Percentiles rank a stretch among this genome's conserved stretches.
These are phyloP conservation scores for Actinomortierella wolfii DNA, from an alignment of 371 early-diverging fungal species.

Conservation along the genomic window DNA sequence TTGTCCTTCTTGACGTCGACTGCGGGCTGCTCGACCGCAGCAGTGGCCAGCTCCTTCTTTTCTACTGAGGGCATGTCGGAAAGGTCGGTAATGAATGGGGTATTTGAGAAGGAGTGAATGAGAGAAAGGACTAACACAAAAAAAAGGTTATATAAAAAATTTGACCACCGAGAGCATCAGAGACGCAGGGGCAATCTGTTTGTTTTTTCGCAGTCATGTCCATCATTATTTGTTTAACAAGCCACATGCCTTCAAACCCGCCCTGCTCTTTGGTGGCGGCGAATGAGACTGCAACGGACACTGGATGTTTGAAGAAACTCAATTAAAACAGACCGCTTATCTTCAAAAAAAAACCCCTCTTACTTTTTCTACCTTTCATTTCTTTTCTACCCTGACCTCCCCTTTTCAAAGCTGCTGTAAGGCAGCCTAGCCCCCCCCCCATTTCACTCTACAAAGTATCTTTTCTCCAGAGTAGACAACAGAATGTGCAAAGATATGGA, in stretches of 20 bases:
- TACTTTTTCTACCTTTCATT: neutral
- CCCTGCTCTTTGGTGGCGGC: too few relatives aligned
- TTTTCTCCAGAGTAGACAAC: too few relatives aligned
- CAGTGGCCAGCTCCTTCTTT: neutral
- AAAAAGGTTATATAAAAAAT: neutral
- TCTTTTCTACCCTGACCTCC: neutral
- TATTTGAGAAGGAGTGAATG: neutral
- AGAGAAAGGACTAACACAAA: neutral
- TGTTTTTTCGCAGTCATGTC: neutral
- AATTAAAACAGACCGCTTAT: neutral
- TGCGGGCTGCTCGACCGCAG: too few relatives aligned
- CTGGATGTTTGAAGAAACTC: too few relatives aligned
- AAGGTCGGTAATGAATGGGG: neutral
- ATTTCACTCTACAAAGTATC: too few relatives aligned
- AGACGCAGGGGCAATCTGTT: neutral
- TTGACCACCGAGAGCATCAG: neutral
- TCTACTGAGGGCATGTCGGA: constrained; percentile 2
- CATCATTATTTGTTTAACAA: neutral
- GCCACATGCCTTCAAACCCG: neutral
- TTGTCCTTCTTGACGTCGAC: constrained; percentile 8
- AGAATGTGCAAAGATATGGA: too few relatives aligned
- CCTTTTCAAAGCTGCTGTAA: too few relatives aligned
- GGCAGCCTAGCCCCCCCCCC: too few relatives aligned
- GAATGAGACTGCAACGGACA: too few relatives aligned
- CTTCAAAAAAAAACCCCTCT: neutral